Evolutionary conservation across 1,139 yeast species (phyloP), one percentile per base, ranked within the genome.

Genomic region (Nakaseomyces delphensis): DNA sequence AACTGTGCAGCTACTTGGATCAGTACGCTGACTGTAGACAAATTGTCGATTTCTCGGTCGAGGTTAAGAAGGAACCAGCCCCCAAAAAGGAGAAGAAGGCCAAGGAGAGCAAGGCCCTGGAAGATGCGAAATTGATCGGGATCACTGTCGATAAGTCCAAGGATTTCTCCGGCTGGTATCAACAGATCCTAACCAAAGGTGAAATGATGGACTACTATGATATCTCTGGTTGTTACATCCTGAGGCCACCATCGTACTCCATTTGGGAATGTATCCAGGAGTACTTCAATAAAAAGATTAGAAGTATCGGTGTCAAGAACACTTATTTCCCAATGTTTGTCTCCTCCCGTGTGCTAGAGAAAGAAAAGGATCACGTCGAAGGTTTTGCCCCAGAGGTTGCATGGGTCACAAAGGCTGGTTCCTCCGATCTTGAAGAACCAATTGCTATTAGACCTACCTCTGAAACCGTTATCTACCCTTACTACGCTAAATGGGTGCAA

Each of bases 371-470:
- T 64, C 99, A 93, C 64, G 81, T 93, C 58, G 98, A 93, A 68
- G 99, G 99, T 31, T 93, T 93, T 65, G 98, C 99, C 40, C 98
- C 99, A 24, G 99, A 93, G 69, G 99, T 93, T 45, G 99, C 99
- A 19, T 93, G 99, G 99, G 98, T 93, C 53, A 93, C 99, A 47
- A 78, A 73, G 59, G 99, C 99, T 41, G 99, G 99, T 58, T 67
- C 70, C 41, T 83, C 95, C 24, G 97, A 91, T 42, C 75, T 93
- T 56, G 98, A 93, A 45, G 98, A 93, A 70, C 98, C 95, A 56
- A 85, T 93, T 60, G 99, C 99, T 48, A 91, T 93, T 56, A 84
- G 99, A 71, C 99, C 99, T 58, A 93, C 99, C 38, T 87, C 97
- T 14, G 99, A 93, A 68, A 93, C 99, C 41, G 98, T 91, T 64